These are phyloP conservation scores for Penicillium sp. DNA, from an alignment of 2,329 filamentous ascomycete genomes.

Conservation along the genomic window DNA sequence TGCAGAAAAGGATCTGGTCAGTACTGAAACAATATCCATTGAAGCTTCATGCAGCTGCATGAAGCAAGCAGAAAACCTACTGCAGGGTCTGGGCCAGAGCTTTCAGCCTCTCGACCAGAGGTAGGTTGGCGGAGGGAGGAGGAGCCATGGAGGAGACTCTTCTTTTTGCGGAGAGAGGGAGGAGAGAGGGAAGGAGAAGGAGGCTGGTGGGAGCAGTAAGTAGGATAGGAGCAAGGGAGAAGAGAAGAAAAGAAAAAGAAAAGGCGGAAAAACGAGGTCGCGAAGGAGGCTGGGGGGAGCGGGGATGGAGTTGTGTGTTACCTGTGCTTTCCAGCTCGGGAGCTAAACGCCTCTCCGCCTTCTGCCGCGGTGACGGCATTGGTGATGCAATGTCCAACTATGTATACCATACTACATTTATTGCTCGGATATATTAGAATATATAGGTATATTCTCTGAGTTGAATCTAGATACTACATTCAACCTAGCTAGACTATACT, in stretches of 20 bases:
- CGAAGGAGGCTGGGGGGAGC: conserved; percentile 25
- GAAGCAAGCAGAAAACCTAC: conserved; percentile 48
- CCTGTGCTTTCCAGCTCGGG: conserved; percentile 23
- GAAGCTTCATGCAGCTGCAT: conserved; percentile 14
- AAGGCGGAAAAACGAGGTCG: conserved; percentile 11
- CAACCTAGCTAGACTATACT: too few relatives aligned
- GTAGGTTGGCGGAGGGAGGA: conserved; percentile 70
- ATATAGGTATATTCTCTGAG: background rate
- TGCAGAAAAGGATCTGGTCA: conserved; percentile 37
- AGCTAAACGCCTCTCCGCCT: conserved; percentile 22
- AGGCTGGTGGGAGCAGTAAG: conserved; percentile 3
- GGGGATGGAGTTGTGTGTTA: conserved; percentile 25
- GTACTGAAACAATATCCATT: conserved; percentile 18
- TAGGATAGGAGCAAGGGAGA: background rate
- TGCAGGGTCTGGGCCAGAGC: conserved; percentile 86
- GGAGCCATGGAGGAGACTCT: conserved; percentile 64
- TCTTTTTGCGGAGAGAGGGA: conserved; percentile 11
- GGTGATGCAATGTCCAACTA: conserved; percentile 21
- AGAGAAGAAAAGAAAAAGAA: background rate
- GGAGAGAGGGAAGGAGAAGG: conserved; percentile 8
- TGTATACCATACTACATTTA: background rate
- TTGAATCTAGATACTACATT: too few relatives aligned
- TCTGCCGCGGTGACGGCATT: conserved; percentile 26
- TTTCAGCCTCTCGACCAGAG: conserved; percentile 74
- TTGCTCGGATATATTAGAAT: background rate